Conservation (phyloP, 2,329 filamentous ascomycete genomes). For the Aspergillus sp. region DNA sequence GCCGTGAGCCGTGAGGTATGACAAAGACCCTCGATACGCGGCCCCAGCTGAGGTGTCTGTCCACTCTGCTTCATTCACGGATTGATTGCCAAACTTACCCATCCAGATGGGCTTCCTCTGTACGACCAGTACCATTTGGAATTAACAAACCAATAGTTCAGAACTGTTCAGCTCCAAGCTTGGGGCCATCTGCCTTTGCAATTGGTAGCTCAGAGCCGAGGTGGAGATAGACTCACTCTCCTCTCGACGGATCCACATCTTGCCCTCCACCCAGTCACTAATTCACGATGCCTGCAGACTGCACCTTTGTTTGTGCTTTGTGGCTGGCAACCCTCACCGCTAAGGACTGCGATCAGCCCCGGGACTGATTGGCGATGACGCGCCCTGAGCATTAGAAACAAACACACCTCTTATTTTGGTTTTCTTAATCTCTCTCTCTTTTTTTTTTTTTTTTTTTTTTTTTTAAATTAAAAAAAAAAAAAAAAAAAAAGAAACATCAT, state of each 20-base stretch:
- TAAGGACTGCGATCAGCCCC: constrained; percentile 8
- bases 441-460: not conserved
- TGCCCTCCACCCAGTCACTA: constrained; percentile 1
- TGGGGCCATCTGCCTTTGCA: constrained; percentile 2
- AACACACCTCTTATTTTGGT: not conserved
- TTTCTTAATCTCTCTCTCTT: not conserved
- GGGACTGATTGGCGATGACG: not conserved
- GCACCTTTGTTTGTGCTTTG: constrained; percentile 10
- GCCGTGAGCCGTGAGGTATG: not conserved
- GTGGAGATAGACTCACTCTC: constrained; percentile 1
- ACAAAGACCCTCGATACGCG: not conserved
- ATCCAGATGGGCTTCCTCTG: not conserved
- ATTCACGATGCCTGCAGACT: not conserved
- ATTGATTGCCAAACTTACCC: not conserved
- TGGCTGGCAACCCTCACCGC: constrained; percentile 15
- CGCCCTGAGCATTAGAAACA: not conserved
- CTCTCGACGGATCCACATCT: constrained; percentile 5
- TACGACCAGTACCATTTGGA: not conserved
- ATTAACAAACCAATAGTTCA: constrained; percentile 5
- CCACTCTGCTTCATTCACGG: not conserved
- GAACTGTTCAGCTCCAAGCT: constrained; percentile 4
- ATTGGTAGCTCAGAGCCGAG: constrained; percentile 8
- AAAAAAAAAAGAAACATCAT: no score
- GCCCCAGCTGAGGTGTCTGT: not conserved
- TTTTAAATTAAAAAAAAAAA: no score